phyloP scores from a whole-genome alignment of 805 yeast genomes.

The Lachancea cidri region DNA sequence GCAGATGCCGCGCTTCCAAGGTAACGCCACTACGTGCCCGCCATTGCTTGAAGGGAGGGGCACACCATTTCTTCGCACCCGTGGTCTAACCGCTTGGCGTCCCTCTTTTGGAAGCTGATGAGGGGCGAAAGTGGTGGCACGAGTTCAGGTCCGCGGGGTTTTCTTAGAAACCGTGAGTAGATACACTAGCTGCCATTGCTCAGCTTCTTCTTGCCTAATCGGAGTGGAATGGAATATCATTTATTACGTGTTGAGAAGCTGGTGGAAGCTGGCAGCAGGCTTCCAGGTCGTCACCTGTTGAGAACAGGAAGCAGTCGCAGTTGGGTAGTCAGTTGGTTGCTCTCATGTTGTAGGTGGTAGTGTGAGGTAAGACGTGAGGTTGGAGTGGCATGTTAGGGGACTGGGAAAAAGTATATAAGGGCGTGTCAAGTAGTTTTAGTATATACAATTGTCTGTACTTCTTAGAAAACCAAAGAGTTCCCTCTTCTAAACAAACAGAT shows the following conservation, averaged over 20 bases:
- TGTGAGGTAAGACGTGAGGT: background rate
- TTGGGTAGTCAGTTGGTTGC: background rate
- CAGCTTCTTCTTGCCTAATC: background rate
- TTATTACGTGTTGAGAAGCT: background rate
- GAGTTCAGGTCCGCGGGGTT: background rate
- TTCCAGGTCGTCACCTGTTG: background rate
- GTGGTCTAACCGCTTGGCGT: background rate
- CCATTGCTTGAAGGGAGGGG: background rate
- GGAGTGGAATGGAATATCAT: background rate
- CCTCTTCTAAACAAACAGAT: conserved; percentile 11
- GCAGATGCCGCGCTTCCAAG: background rate
- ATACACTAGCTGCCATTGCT: background rate
- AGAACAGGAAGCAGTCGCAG: background rate
- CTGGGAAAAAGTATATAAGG: background rate
- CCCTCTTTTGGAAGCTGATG: background rate
- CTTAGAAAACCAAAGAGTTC: background rate
- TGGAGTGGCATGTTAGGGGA: background rate
- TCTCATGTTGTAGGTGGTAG: background rate
- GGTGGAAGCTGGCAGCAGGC: background rate
- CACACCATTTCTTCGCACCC: background rate
- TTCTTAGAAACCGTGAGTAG: background rate
- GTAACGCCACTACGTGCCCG: background rate
- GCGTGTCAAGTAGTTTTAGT: background rate
- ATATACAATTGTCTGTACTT: background rate
- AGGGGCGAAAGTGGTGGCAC: background rate